phyloP scores from a whole-genome alignment of 2,329 filamentous ascomycete genomes.

The Cladosporium oxysporum region DNA sequence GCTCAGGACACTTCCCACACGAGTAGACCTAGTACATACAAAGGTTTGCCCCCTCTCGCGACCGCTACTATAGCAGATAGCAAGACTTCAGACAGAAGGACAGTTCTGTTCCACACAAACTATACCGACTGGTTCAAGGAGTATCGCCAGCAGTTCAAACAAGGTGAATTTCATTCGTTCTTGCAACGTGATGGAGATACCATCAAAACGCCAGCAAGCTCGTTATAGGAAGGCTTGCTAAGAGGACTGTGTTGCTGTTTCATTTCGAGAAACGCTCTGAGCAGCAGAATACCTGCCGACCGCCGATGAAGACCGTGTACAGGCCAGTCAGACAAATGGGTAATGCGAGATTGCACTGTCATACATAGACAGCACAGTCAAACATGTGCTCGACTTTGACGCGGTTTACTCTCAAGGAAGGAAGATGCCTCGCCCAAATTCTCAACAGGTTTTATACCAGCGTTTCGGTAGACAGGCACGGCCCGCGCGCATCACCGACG shows the following conservation, averaged over 20 bases:
- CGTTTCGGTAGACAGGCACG: neutral
- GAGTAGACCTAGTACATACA: neutral
- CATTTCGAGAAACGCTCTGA: neutral
- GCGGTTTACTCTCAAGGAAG: neutral
- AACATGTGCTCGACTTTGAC: neutral
- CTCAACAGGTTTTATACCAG: constrained; percentile 9
- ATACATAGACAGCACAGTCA: neutral
- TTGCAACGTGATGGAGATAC: constrained; percentile 17
- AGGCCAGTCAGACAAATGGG: neutral
- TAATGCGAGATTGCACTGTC: neutral
- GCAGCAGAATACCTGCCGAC: neutral
- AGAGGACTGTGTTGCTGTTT: constrained; percentile 21
- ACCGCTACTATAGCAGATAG: neutral
- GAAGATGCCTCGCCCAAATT: constrained; percentile 1
- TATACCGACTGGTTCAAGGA: constrained; percentile 16
- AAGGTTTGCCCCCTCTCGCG: neutral
- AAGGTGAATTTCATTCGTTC: constrained; percentile 14
- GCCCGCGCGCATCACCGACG: neutral
- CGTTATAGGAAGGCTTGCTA: constrained; percentile 21
- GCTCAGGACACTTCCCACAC: neutral
- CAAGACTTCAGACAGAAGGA: neutral
- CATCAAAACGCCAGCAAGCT: constrained; percentile 22
- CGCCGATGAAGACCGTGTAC: neutral
- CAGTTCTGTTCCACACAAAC: constrained; percentile 14
- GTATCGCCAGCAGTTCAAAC: constrained; percentile 20